These are phyloP conservation scores for Lachancea lanzarotensis DNA, from an alignment of 805 yeast species.

Conservation along the genomic window DNA sequence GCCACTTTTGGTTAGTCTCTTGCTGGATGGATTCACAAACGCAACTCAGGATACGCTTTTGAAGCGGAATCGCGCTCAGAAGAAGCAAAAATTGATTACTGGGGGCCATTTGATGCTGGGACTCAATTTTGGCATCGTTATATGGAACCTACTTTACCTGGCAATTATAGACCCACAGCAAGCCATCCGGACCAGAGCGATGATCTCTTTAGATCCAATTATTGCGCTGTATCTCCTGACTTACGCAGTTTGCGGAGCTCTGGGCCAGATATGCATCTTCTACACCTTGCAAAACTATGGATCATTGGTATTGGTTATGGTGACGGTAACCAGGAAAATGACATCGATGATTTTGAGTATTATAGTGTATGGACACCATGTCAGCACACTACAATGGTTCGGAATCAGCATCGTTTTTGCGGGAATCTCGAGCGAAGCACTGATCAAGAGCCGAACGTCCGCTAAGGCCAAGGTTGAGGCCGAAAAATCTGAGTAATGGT, in stretches of 20 bases:
- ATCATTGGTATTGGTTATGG: slow-evolving; percentile 78
- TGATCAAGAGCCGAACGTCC: slow-evolving; percentile 32
- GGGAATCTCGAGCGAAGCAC: slow-evolving; percentile 80
- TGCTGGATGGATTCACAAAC: slow-evolving; percentile 88
- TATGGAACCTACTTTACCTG: slow-evolving; percentile 47
- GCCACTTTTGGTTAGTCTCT: slow-evolving; percentile 53
- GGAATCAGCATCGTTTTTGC: slow-evolving; percentile 78
- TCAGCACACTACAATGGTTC: slow-evolving; percentile 60
- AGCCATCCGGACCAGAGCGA: slow-evolving; percentile 31
- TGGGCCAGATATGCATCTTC: slow-evolving; percentile 94
- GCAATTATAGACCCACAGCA: slow-evolving; percentile 22
- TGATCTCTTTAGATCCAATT: slow-evolving; percentile 38
- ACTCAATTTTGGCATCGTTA: slow-evolving; percentile 41
- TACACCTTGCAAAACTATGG: slow-evolving; percentile 78
- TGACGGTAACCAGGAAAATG: slow-evolving; percentile 96
- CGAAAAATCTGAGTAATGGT: slow-evolving; percentile 1
- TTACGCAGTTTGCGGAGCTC: slow-evolving; percentile 75
- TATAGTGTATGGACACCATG: slow-evolving; percentile 72
- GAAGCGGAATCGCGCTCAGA: slow-evolving; percentile 27
- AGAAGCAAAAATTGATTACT: slow-evolving; percentile 41
- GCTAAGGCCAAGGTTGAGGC: slow-evolving; percentile 1
- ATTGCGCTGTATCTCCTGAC: slow-evolving; percentile 53
- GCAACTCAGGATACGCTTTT: slow-evolving; percentile 88
- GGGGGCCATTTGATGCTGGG: slow-evolving; percentile 89
- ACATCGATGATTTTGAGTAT: slow-evolving; percentile 89